phyloP scores from a whole-genome alignment of 768 basidiomycete species.

The Suillus placidus region DNA sequence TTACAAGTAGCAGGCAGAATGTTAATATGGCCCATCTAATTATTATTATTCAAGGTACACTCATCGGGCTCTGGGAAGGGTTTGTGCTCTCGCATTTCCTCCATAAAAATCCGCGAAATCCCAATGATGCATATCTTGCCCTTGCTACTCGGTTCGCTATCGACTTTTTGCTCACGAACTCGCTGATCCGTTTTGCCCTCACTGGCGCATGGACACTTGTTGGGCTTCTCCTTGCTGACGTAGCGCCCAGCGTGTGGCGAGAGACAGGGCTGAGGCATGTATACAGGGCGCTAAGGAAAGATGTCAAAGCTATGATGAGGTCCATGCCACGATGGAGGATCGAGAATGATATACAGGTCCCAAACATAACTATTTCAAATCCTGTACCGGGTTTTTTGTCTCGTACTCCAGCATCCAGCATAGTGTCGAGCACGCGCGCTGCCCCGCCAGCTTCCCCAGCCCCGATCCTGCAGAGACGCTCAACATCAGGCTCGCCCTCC shows the following conservation, averaged over 20 bases:
- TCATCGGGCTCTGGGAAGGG: constrained; percentile 84
- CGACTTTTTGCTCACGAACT: constrained; percentile 69
- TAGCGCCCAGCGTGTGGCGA: constrained; percentile 49
- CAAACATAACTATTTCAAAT: constrained; percentile 1
- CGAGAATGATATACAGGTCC: constrained; percentile 27
- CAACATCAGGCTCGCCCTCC: constrained; percentile 18
- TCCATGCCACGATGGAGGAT: constrained; percentile 36
- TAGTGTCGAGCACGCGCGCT: constrained; percentile 14
- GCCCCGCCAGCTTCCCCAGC: constrained; percentile 28
- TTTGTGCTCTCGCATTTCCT: constrained; percentile 73
- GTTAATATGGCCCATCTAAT: background rate
- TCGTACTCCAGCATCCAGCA: constrained; percentile 19
- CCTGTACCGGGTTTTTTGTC: background rate
- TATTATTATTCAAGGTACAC: constrained; percentile 43
- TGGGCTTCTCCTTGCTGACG: constrained; percentile 55
- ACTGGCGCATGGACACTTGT: constrained; percentile 56
- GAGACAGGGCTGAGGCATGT: constrained; percentile 42
- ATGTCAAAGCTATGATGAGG: constrained; percentile 34
- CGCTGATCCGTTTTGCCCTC: constrained; percentile 44
- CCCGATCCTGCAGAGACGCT: constrained; percentile 14
- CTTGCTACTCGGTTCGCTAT: constrained; percentile 68
- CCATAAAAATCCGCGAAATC: constrained; percentile 57
- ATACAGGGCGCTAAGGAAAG: constrained; percentile 41
- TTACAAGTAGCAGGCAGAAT: background rate
- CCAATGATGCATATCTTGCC: constrained; percentile 70